Conservation (phyloP, 345 rosid species). For the Syzygium grande region DNA sequence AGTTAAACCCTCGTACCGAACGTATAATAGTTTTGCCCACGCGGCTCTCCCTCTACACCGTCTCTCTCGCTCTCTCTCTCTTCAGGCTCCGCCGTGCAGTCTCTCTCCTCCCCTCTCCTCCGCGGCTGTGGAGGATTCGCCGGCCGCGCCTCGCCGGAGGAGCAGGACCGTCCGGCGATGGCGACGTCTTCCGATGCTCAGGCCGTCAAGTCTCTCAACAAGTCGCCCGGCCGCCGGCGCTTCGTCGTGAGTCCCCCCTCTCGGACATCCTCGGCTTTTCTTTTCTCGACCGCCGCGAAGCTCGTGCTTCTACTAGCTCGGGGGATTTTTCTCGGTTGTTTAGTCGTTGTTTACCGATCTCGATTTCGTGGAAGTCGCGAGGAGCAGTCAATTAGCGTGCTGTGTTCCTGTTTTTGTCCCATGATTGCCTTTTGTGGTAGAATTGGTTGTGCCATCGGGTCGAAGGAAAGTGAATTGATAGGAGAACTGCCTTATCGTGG, state of each 20-base stretch:
- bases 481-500: neutral
- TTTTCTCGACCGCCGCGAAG: neutral
- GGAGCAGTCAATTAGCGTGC: neutral
- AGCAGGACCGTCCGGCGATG: conserved; percentile 1
- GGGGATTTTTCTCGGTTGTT: neutral
- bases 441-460: neutral
- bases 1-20: neutral
- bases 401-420: neutral
- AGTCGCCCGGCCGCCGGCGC: conserved; percentile 56
- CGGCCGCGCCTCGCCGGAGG: no score
- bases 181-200: conserved; percentile 51
- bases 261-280: neutral
- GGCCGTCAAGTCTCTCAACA: conserved; percentile 87
- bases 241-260: conserved; percentile 42
- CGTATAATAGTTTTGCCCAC: no score
- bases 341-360: neutral
- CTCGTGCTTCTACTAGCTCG: neutral
- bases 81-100: neutral
- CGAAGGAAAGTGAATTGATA: no score
- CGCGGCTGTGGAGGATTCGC: no score
- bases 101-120: no score
- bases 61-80: neutral
- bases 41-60: neutral
- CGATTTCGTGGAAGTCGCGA: neutral
- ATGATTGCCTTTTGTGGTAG: neutral